A percentile compares a stretch with the other conserved stretches of the same genome.
Conservation (phyloP, 306 rosid species). For the Cucumis sativus region Cucumber_9930_V3 NC_026657.2:12268501-12269000, state of each 20-base stretch:
- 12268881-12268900: neutral
- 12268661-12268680: neutral
- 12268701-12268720: neutral
- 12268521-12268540: constrained; percentile 21
- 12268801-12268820: neutral
- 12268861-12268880: neutral
- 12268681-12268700: neutral
- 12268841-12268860: constrained; percentile 19
- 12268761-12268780: constrained; percentile 6
- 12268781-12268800: constrained; percentile 5
- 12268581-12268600: constrained; percentile 33
- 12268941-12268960: no score
- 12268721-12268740: no score
- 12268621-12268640: constrained; percentile 9
- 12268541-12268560: constrained; percentile 35
- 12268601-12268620: constrained; percentile 32
- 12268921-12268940: neutral
- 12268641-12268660: neutral
- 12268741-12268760: constrained; percentile 25
- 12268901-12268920: neutral
- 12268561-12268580: constrained; percentile 26
- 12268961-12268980: no score
- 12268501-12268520: constrained; percentile 44
- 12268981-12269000: no score
- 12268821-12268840: constrained; percentile 19